phyloP scores from a whole-genome alignment of 257 asterid species.

The Salvia hispanica region DNA sequence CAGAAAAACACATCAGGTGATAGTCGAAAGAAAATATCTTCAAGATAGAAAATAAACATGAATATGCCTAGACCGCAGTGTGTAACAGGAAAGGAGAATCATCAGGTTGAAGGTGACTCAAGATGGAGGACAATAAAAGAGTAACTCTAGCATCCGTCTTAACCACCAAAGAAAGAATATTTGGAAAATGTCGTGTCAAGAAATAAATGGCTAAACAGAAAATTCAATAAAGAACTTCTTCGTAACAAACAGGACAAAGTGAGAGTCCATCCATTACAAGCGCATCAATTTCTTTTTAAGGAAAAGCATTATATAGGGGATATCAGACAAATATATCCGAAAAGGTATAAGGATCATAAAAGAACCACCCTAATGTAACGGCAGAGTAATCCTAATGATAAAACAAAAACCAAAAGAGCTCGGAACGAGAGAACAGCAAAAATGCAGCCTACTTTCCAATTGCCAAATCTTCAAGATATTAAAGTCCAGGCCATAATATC shows the following conservation, averaged over 20 bases:
- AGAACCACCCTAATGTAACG: background rate
- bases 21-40: background rate
- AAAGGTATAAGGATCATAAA: background rate
- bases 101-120: background rate
- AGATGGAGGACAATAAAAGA: background rate
- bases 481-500: background rate
- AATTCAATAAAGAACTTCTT: conserved; percentile 3
- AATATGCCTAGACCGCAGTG: background rate
- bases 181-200: background rate
- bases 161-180: conserved; percentile 6
- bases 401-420: background rate
- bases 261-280: conserved; percentile 6
- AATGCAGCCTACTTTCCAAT: background rate
- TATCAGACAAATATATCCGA: background rate
- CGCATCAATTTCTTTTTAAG: background rate
- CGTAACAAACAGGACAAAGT: background rate
- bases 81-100: background rate
- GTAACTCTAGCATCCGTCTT: conserved; percentile 12
- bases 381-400: background rate
- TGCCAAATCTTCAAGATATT: conserved; percentile 10
- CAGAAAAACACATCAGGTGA: conserved; percentile 16
- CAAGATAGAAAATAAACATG: conserved; percentile 2
- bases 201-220: background rate
- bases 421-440: conserved; percentile 10
- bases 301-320: background rate